These are phyloP conservation scores for Aspergillus costaricaensis DNA, from an alignment of 2,329 filamentous ascomycete genomes.

Conservation along the genomic window DNA sequence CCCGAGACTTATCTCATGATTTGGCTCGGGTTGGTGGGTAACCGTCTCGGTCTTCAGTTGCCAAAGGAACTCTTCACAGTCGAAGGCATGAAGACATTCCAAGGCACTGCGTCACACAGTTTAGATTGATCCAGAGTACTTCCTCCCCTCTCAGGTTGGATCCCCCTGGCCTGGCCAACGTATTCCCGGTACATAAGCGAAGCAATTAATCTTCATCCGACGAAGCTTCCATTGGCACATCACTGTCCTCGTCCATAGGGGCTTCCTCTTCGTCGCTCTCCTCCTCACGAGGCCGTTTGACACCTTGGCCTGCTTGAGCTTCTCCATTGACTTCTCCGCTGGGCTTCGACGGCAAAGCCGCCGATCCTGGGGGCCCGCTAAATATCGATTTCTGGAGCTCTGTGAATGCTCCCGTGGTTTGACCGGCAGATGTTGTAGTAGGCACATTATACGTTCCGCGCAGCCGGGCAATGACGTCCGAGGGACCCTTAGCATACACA, in stretches of 20 bases:
- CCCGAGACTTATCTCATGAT: constrained; percentile 73
- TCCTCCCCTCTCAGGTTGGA: constrained; percentile 10
- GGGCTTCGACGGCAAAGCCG: constrained; percentile 53
- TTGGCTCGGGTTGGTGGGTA: constrained; percentile 87
- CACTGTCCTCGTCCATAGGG: constrained; percentile 68
- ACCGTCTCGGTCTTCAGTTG: constrained; percentile 75
- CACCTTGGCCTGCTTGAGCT: constrained; percentile 54
- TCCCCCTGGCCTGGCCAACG: constrained; percentile 6
- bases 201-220: constrained; percentile 69
- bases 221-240: constrained; percentile 69
- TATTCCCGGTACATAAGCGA: constrained; percentile 1
- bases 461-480: constrained; percentile 83
- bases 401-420: constrained; percentile 64
- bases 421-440: constrained; percentile 48
- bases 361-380: constrained; percentile 57
- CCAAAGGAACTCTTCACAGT: constrained; percentile 63
- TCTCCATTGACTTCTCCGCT: constrained; percentile 48
- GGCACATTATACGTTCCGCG: constrained; percentile 85
- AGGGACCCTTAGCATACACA: constrained; percentile 85
- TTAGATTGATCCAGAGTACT: constrained; percentile 13
- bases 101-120: constrained; percentile 20
- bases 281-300: constrained; percentile 72
- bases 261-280: constrained; percentile 56
- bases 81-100: constrained; percentile 22
- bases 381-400: constrained; percentile 80